Conservation (phyloP, 2,329 filamentous ascomycete genomes). For the Pseudogymnoascus sp. region DNA sequence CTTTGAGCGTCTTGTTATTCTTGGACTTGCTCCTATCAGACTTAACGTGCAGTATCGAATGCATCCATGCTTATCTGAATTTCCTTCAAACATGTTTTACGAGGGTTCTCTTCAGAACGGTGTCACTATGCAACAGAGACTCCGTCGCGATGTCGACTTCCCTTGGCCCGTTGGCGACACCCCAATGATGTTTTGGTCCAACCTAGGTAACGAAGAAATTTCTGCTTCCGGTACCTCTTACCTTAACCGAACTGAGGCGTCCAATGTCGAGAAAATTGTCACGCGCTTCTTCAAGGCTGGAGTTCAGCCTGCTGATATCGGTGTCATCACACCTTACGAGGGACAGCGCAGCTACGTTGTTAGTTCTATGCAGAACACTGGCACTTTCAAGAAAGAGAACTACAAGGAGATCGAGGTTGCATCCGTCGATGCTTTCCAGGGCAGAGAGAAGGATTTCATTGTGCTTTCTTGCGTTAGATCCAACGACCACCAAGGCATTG, state of each 20-base stretch:
- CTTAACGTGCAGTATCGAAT: conserved; percentile 98
- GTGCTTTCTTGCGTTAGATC: conserved; percentile 95
- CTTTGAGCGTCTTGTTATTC: conserved; percentile 89
- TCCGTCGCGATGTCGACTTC: conserved; percentile 92
- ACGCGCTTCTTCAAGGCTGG: conserved; percentile 98
- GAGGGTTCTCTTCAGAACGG: conserved; percentile 95
- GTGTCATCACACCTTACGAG: conserved; percentile 97
- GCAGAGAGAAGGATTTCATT: conserved; percentile 98
- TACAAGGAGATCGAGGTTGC: conserved; percentile 99
- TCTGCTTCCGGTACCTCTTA: conserved; percentile 97
- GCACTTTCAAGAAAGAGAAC: conserved; percentile 94
- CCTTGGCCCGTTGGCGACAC: conserved; percentile 91
- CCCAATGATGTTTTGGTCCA: conserved; percentile 99
- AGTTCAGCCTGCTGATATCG: conserved; percentile 87
- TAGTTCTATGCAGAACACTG: conserved; percentile 97
- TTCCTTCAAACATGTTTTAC: conserved; percentile 99
- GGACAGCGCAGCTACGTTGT: conserved; percentile 97
- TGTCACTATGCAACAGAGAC: conserved; percentile 78
- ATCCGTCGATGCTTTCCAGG: conserved; percentile 97
- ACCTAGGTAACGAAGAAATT: conserved; percentile 94
- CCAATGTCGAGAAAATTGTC: conserved; percentile 97
- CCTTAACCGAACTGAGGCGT: conserved; percentile 92
- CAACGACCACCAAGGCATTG: conserved; percentile 98
- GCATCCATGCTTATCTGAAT: conserved; percentile 95
- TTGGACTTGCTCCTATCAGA: conserved; percentile 84